Base-by-base conservation (phyloP, 192 early-diverging fungal genomes). In the Cladochytrium replicatum region DNA sequence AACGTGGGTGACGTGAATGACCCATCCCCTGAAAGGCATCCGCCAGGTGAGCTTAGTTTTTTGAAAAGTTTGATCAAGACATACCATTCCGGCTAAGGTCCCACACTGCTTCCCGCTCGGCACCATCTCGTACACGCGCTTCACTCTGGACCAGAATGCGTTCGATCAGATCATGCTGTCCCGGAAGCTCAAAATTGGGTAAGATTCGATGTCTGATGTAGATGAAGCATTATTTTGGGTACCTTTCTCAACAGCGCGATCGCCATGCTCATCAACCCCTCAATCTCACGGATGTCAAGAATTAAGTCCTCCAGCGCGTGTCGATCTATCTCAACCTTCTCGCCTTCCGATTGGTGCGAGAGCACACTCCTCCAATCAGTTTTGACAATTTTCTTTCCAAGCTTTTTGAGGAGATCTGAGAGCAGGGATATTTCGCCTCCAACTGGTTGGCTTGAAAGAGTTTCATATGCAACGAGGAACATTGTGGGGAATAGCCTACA, bases 401-500 rank as follows among this genome's bases (percentile, higher is more conserved):
- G 46, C 6, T 7, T 8, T 7, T 30, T 11, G 15, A 63, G 8
- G n/a, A 42, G 41, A 6, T 15, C 8, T 3, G 27, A 11, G 13
- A 86, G 57, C 15, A 66, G 46, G 5, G 59, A 66, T 3, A 80
- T 56, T 44, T 60, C 52, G 17, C 46, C 44, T 6, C 63, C 47
- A 8, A 83, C 56, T 2, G 81, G 73, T 45, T 86, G 81, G 5
- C 70, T 66, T 2, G 66, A 57, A 13, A 93, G 66, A 0, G 76
- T 71, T 43, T 89, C 83, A 48, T 89, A 93, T 0, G 77, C 72
- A 29, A 87, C 68, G n/a, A 86, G 63, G 26, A 78, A 80, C 39
- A 88, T 55, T 6, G 79, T 80, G 9, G 87, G 87, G 21, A 92
- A 55, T 13, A 92, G 58, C 17, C 81, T 62, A 46, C 24, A 29